Percentiles rank a stretch among this genome's conserved stretches.
These are phyloP conservation scores for Neurospora sublineolata DNA, from an alignment of 495 filamentous ascomycete species.

Conservation along the genomic window DNA sequence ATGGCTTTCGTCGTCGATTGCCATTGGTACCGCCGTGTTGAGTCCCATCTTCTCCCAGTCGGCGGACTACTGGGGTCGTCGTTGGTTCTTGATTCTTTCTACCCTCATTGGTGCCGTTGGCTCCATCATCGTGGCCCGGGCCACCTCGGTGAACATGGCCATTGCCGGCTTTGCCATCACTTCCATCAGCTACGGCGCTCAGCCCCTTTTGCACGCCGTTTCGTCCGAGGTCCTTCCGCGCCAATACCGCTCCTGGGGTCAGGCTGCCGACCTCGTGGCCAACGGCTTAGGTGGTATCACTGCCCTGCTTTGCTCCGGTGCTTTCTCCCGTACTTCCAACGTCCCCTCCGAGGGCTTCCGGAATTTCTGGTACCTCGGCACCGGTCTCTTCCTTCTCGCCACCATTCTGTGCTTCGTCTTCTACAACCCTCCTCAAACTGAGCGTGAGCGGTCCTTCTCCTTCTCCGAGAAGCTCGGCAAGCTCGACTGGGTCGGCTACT, in stretches of 20 bases:
- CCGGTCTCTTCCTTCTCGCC: constrained; percentile 13
- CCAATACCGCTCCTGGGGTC: constrained; percentile 18
- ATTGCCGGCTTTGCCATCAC: constrained; percentile 19
- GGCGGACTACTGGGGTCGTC: constrained; percentile 21
- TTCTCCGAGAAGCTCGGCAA: constrained; percentile 17
- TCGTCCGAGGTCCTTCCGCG: constrained; percentile 25
- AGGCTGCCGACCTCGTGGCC: constrained; percentile 17
- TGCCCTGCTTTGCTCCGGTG: constrained; percentile 16
- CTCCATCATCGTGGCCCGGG: constrained; percentile 15
- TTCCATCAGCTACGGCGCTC: constrained; percentile 15
- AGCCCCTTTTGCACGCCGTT: constrained; percentile 21
- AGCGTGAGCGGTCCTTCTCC: constrained; percentile 8
- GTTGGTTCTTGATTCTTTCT: constrained; percentile 18
- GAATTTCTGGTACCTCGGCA: constrained; percentile 21
- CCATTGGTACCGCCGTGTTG: constrained; percentile 21
- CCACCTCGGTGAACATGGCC: constrained; percentile 17
- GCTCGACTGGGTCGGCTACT: constrained; percentile 27
- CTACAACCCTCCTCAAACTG: constrained; percentile 16
- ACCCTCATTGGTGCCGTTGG: constrained; percentile 17
- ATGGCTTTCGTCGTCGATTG: constrained; percentile 20
- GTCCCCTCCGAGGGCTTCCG: constrained; percentile 18
- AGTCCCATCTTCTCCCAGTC: constrained; percentile 21
- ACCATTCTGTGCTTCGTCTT: constrained; percentile 10
- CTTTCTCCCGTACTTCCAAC: constrained; percentile 13
- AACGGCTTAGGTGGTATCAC: constrained; percentile 15